Base-by-base conservation (phyloP, 768 basidiomycete species). In the Auricularia sp. region DNA sequence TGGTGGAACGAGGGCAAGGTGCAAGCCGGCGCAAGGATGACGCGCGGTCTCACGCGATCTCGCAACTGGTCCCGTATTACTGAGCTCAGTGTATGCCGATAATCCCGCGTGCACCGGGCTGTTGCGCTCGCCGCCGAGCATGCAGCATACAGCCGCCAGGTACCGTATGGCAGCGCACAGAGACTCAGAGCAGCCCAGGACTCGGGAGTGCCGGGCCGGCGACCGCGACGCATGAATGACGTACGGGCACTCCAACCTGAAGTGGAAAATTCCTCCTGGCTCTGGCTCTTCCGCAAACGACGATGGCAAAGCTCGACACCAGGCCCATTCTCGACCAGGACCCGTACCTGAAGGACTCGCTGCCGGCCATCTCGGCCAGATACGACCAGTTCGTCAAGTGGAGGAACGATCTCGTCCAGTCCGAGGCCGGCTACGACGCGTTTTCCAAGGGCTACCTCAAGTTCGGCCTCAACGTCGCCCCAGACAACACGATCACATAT, bases 391-490 rank as follows among this genome's bases (percentile, higher is more conserved):
- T 86, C 77, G 81, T 82, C 65, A 80, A 83, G 70, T 92, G 89
- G 90, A 92, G 89, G 70, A 82, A 87, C 69, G 79, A 77, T 56
- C 90, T 97, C 70, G 81, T 88, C 29, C 70, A 83, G 61, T 76
- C 85, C 68, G 95, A 98, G 77, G 94, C 94, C 61, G 96, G 97
- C 21, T 83, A 86, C 68, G 88, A 89, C 35, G 77, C 78, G 18
- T 92, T 92, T 74, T 88, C 89, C 5, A 83, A 87, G 71, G 92
- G 92, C 2, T 95, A 92, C 75, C 80, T 85, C 67, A 84, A 69
- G 3, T 76, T 62, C 47, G 56, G 56, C 29, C 79, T 99, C 70
- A 87, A 89, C 65, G 83, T 92, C 51, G 80, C 79, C 47, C 72
- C 77, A 44, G 82, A 88, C 65, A 87, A 86, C 63, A 81, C 86